Conservation (phyloP, 2,329 filamentous ascomycete species). For the Alternaria rosae region DNA sequence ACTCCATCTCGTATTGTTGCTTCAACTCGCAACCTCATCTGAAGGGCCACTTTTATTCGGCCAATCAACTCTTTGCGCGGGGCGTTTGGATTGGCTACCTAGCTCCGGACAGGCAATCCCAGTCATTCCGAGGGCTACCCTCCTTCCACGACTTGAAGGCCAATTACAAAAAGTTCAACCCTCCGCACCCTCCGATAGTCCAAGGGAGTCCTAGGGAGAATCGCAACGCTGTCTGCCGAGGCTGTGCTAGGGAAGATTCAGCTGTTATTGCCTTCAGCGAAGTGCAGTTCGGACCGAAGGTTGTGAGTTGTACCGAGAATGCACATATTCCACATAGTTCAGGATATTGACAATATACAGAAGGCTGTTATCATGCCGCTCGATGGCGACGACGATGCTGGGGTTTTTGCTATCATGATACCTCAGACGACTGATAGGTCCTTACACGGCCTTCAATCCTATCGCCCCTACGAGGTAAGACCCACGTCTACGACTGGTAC, state of each 20-base stretch:
- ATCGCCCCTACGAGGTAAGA: constrained; percentile 22
- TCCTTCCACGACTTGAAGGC: constrained; percentile 20
- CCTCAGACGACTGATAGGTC: constrained; percentile 23
- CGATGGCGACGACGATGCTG: constrained; percentile 16
- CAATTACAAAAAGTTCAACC: constrained; percentile 14
- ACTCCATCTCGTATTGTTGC: constrained; percentile 8
- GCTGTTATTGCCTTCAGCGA: constrained; percentile 24
- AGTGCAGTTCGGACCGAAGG: constrained; percentile 13
- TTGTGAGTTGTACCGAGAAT: constrained; percentile 11
- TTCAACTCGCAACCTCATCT: constrained; percentile 17
- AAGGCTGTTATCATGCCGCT: constrained; percentile 29
- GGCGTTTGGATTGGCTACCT: constrained; percentile 37
- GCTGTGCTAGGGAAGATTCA: constrained; percentile 20
- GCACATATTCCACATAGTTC: neutral
- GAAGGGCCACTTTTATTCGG: constrained; percentile 22
- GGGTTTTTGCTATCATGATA: constrained; percentile 30
- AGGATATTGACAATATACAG: constrained; percentile 12
- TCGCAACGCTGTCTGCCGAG: constrained; percentile 28
- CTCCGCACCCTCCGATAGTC: constrained; percentile 15
- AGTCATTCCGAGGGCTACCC: constrained; percentile 20
- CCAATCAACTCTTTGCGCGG: constrained; percentile 16
- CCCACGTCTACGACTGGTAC: neutral
- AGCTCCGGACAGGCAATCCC: constrained; percentile 12
- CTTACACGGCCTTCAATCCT: constrained; percentile 18
- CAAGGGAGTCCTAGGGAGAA: constrained; percentile 3